Base-by-base conservation (phyloP, 2,329 filamentous ascomycete species). In the Alternaria ethzedia region DNA sequence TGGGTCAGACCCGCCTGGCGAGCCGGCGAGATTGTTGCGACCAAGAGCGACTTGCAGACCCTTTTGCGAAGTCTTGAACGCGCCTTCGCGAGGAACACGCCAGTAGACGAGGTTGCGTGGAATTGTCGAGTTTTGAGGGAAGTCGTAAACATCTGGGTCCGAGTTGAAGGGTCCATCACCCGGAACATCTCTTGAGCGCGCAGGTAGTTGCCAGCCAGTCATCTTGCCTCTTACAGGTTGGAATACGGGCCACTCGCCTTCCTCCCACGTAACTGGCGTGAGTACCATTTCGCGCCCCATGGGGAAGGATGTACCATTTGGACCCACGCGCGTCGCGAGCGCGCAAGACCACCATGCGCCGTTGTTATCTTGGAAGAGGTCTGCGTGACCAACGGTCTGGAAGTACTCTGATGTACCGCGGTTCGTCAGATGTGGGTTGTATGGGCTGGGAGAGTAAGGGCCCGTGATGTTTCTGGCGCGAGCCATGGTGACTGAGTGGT, bases 71-170 rank as follows among this genome's bases (percentile, higher is more conserved):
- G 61, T 55, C 3, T 45, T 50, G 13, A 60, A 56, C 17, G 49
- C 43, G 13, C 51, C 58, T 1, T 45, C 43, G 23, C 58, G 44
- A 7, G 58, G 58, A 10, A 60, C 58, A 21, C 21, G 88, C 85
- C 85, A 88, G 74, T 86, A 78, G 0, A 85, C 79, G 56, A 88
- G 83, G 62, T 88, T 83, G 0, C 76, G 74, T 0, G 86, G 86
- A 0, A 88, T 70, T 0, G 66, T 57, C 1, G 80, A 81, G 0
- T 79, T 81, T 0, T 81, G 78, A 3, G 70, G 61, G 67, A 88
- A 87, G 49, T 83, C 79, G 23, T 84, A 68, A n/a, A 70, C 59
- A 64, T 87, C 85, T 2, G 80, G 78, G 9, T 80, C 80, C 6
- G 74, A 69, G 36, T 82, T 79, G 49, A 83, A 83, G 0, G 81